phyloP scores from a whole-genome alignment of 2,329 filamentous ascomycete genomes.

The Arachnomyces sp. region DNA sequence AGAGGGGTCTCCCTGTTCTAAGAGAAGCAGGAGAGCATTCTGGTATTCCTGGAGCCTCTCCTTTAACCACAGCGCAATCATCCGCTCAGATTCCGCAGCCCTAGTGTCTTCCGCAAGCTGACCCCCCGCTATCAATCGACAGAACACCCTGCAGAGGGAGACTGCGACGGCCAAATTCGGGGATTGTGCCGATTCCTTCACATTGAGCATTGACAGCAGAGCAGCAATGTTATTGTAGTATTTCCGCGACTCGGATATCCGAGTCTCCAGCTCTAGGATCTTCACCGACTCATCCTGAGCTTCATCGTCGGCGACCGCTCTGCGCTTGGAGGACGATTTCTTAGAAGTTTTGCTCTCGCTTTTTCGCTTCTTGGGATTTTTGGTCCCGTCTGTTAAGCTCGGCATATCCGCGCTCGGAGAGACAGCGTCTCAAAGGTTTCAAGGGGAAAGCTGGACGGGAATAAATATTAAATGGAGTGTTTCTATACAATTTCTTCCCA shows the following conservation, averaged over 20 bases:
- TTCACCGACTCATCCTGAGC: slow-evolving; percentile 52
- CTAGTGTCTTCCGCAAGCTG: slow-evolving; percentile 59
- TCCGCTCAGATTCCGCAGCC: slow-evolving; percentile 63
- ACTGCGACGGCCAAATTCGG: slow-evolving; percentile 63
- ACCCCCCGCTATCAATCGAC: slow-evolving; percentile 69
- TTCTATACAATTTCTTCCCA: neutral
- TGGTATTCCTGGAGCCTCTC: slow-evolving; percentile 67
- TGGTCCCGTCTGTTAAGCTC: slow-evolving; percentile 13
- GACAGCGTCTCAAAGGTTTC: no score
- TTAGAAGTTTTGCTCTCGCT: slow-evolving; percentile 24
- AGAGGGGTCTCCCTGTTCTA: slow-evolving; percentile 54
- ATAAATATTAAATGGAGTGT: no score
- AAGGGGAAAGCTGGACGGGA: no score
- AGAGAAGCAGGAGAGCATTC: slow-evolving; percentile 51
- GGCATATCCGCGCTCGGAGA: slow-evolving; percentile 18
- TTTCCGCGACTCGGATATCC: slow-evolving; percentile 76
- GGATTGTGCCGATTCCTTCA: slow-evolving; percentile 45
- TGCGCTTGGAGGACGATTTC: slow-evolving; percentile 35
- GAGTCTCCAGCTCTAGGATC: slow-evolving; percentile 68
- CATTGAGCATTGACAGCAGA: slow-evolving; percentile 56
- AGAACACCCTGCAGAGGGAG: slow-evolving; percentile 78
- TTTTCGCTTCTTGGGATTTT: slow-evolving; percentile 34
- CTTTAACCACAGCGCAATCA: slow-evolving; percentile 72
- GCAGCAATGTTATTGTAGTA: slow-evolving; percentile 85
- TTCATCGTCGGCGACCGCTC: slow-evolving; percentile 41